A percentile compares a stretch with the other conserved stretches of the same genome.
Evolutionary conservation across 148 eudicot species (phyloP).

Genomic region (Chenopodium quinoa): DNA sequence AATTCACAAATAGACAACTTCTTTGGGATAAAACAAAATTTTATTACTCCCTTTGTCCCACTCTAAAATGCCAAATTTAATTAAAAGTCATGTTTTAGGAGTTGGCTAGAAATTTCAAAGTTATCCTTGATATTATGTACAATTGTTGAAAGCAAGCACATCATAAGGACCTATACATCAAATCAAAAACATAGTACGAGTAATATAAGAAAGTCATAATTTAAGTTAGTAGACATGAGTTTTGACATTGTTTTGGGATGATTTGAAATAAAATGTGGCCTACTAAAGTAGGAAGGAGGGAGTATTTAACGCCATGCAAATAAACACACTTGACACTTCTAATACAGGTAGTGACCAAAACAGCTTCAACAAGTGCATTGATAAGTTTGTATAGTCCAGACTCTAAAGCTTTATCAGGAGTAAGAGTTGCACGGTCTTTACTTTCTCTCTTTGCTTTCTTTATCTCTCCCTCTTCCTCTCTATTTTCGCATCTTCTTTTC

Average conservation of each 20-base stretch:
- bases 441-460: neutral
- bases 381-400: neutral
- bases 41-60: neutral
- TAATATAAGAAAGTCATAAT: too few relatives aligned
- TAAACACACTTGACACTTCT: neutral
- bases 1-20: neutral
- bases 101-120: neutral
- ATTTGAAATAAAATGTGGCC: neutral
- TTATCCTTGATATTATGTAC: too few relatives aligned
- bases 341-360: neutral
- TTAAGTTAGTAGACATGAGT: neutral
- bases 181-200: neutral
- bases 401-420: neutral
- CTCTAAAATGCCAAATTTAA: neutral
- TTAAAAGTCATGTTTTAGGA: neutral
- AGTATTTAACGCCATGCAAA: neutral
- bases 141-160: neutral
- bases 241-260: too few relatives aligned
- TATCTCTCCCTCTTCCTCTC: neutral
- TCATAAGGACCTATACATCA: neutral
- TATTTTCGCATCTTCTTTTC: neutral
- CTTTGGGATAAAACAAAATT: neutral
- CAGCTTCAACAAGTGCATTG: neutral
- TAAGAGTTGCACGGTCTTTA: neutral
- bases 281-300: neutral